Evolutionary conservation across 257 asterid genomes (phyloP), one percentile per base, ranked within the genome.

Genomic region (Misopates orontium): DNA sequence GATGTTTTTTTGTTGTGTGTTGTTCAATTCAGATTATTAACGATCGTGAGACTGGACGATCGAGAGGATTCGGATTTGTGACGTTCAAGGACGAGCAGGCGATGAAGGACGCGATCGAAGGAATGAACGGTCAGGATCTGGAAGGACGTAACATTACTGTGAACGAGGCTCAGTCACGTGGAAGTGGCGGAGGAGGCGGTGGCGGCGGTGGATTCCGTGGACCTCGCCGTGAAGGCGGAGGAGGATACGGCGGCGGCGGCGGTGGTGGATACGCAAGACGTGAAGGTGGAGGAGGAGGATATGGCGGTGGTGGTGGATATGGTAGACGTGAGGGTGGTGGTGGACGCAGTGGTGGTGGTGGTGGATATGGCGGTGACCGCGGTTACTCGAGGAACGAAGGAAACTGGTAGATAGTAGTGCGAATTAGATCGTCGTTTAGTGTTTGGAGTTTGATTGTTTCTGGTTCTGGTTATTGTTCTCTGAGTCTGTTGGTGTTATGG

Each of bases 31-130:
- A 93, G 97, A 79, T 93, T 16, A 83, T 93, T 9, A 90, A 82
- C 64, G 97, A 93, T 69, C 88, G 99, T 0, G 97, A 93, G 77
- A 93, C 95, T 2, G 99, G 99, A 0, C 84, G 99, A 68, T 93
- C 99, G 2, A 86, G 97, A 71, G 99, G 99, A 0, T 93, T 93
- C 36, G 99, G 97, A 20, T 93, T 93, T 39, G 99, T 93, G 16
- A 93, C 99, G 0, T 93, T 93, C 64, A 78, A 51, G 68, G 92
- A 86, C 8, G 99, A 93, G 79, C 77, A 84, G 15, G 28, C 96
- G 0, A 93, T 93, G 99, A 84, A 36, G 53, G 53, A 47, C 14
- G 53, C 53, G 23, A 63, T 52, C 31, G 70, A 71, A 31, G 70
- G 36, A 10, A 40, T 71, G 64, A 55, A 62, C 28, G 75, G 71